These are phyloP conservation scores for Babesia divergens DNA, from an alignment of 169 alveolate species.

Conservation along the genomic window DNA sequence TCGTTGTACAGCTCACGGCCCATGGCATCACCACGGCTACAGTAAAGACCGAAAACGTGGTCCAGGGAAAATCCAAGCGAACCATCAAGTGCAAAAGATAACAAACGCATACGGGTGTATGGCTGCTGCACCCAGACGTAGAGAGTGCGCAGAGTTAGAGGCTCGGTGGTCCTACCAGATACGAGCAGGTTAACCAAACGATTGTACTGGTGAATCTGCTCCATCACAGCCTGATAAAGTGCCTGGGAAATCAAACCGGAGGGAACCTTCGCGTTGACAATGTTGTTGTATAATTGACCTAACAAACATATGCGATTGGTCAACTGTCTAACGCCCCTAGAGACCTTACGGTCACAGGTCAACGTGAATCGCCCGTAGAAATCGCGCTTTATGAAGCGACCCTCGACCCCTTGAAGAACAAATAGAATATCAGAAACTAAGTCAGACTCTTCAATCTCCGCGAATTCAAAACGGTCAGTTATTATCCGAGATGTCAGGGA, in stretches of 20 bases:
- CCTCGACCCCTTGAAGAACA: constrained; percentile 44
- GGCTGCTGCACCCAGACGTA: constrained; percentile 38
- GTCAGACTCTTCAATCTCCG: constrained; percentile 41
- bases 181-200: constrained; percentile 21
- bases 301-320: constrained; percentile 22
- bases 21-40: constrained; percentile 38
- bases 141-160: constrained; percentile 13
- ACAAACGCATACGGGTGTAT: constrained; percentile 30
- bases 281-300: constrained; percentile 26
- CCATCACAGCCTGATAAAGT: constrained; percentile 36
- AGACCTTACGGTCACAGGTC: constrained; percentile 5
- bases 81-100: background rate
- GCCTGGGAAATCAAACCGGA: constrained; percentile 26
- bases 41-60: constrained; percentile 7
- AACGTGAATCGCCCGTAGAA: constrained; percentile 10
- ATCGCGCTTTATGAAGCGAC: constrained; percentile 26
- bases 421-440: constrained; percentile 33
- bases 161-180: constrained; percentile 5
- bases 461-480: constrained; percentile 23
- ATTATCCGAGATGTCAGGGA: constrained; percentile 7
- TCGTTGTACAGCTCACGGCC: constrained; percentile 23
- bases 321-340: constrained; percentile 26
- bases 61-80: background rate
- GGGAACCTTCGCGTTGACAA: constrained; percentile 1
- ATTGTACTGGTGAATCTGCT: constrained; percentile 26